Conservation (phyloP, 2,329 filamentous ascomycete genomes). For the Chrysoporthe puriensis region DNA sequence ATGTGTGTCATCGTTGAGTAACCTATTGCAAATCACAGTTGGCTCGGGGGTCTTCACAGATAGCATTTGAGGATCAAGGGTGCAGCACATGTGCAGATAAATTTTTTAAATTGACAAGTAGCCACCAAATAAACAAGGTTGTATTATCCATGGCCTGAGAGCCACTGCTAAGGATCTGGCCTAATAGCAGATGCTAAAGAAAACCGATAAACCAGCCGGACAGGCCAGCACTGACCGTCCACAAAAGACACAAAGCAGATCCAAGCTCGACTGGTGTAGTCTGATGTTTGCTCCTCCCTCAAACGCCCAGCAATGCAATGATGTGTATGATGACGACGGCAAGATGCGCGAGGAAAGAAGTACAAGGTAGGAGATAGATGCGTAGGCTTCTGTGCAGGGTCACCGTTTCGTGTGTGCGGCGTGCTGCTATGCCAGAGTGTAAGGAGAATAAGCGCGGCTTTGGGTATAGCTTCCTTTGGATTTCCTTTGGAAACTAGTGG, state of each 20-base stretch:
- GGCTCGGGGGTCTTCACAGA: not conserved
- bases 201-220: slow-evolving; percentile 12
- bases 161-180: not conserved
- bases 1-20: not conserved
- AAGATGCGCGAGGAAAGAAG: no score
- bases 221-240: not conserved
- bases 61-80: not conserved
- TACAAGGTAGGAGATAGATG: not conserved
- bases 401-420: slow-evolving; percentile 19
- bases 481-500: slow-evolving; percentile 3
- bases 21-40: not conserved
- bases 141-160: slow-evolving; percentile 6
- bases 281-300: slow-evolving; percentile 15
- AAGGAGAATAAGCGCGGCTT: slow-evolving; percentile 18
- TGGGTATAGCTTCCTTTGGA: slow-evolving; percentile 18
- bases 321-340: slow-evolving; percentile 13
- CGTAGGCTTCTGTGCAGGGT: slow-evolving; percentile 15
- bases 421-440: slow-evolving; percentile 4
- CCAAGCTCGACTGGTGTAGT: slow-evolving; percentile 17
- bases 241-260: slow-evolving; percentile 6
- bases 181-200: slow-evolving; percentile 7
- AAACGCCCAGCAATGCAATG: slow-evolving; percentile 31
- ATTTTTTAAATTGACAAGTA: not conserved
- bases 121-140: not conserved
- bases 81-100: not conserved